Evolutionary conservation across 345 rosid genomes (phyloP).

Genomic region (Clausena lansium): DNA sequence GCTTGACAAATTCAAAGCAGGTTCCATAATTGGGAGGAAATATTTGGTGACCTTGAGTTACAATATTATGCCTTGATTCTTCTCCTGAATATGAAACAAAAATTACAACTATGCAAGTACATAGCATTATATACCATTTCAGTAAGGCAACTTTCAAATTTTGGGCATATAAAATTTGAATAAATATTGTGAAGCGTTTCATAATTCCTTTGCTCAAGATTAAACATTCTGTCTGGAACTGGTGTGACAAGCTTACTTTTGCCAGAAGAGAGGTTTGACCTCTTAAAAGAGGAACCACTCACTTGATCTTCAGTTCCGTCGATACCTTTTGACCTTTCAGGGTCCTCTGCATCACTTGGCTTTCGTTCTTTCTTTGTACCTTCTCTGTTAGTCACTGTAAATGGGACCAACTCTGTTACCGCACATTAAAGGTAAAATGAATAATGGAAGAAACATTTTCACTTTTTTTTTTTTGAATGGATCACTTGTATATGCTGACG

Average conservation of each 20-base stretch:
- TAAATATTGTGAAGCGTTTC: background rate
- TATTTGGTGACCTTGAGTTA: constrained; percentile 13
- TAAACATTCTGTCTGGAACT: background rate
- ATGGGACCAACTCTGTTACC: background rate
- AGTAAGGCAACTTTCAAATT: background rate
- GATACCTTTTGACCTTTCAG: background rate
- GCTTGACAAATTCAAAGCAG: constrained; percentile 34
- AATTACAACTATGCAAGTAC: background rate
- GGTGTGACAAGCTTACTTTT: background rate
- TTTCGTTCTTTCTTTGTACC: background rate
- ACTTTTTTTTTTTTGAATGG: background rate
- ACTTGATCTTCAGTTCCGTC: background rate
- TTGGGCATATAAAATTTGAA: background rate
- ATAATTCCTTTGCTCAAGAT: background rate
- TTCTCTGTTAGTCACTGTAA: background rate
- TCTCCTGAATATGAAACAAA: too few relatives aligned
- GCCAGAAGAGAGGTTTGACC: background rate
- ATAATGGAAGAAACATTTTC: background rate
- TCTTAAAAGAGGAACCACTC: background rate
- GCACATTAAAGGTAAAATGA: background rate
- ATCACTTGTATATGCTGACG: background rate
- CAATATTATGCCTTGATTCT: background rate
- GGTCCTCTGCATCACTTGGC: background rate
- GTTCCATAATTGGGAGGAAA: constrained; percentile 38
- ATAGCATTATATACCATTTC: background rate